phyloP scores from a whole-genome alignment of 176 grass and related monocot species.

The Triticum dicoccoides region DNA sequence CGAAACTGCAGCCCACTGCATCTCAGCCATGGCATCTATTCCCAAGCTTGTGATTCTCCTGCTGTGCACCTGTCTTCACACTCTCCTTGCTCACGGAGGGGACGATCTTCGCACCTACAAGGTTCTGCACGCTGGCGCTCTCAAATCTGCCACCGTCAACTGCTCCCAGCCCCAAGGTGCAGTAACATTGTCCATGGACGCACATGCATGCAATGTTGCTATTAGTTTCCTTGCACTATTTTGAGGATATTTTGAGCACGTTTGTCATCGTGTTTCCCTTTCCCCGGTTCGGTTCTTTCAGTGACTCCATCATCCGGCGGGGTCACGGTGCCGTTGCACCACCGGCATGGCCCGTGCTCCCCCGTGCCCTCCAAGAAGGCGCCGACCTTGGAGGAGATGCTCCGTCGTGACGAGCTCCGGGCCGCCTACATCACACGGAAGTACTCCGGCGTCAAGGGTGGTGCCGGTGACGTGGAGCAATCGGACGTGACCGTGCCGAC shows the following conservation, averaged over 20 bases:
- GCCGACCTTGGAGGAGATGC: slow-evolving; percentile 31
- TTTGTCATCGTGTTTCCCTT: neutral
- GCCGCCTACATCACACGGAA: slow-evolving; percentile 34
- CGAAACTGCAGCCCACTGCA: too few relatives aligned
- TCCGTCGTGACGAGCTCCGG: slow-evolving; percentile 45
- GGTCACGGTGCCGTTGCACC: slow-evolving; percentile 32
- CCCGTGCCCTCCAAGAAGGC: neutral
- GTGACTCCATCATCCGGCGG: neutral
- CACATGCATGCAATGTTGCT: too few relatives aligned
- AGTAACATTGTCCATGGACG: neutral
- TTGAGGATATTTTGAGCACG: neutral
- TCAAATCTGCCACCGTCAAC: neutral
- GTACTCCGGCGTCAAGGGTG: neutral
- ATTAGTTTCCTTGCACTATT: too few relatives aligned
- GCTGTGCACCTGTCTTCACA: slow-evolving; percentile 6
- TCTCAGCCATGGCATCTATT: slow-evolving; percentile 22
- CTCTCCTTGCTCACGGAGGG: neutral
- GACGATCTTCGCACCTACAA: neutral
- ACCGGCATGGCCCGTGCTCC: slow-evolving; percentile 70
- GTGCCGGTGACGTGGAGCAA: neutral
- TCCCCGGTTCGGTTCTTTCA: neutral
- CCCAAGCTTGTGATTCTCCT: slow-evolving; percentile 11
- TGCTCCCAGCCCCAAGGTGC: slow-evolving; percentile 23
- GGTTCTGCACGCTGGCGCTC: neutral
- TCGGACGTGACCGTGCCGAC: slow-evolving; percentile 18